Percentiles rank a stretch among this genome's conserved stretches.
These are phyloP conservation scores for Haberlea rhodopensis DNA, from an alignment of 257 asterid genomes.

Conservation along the genomic window DNA sequence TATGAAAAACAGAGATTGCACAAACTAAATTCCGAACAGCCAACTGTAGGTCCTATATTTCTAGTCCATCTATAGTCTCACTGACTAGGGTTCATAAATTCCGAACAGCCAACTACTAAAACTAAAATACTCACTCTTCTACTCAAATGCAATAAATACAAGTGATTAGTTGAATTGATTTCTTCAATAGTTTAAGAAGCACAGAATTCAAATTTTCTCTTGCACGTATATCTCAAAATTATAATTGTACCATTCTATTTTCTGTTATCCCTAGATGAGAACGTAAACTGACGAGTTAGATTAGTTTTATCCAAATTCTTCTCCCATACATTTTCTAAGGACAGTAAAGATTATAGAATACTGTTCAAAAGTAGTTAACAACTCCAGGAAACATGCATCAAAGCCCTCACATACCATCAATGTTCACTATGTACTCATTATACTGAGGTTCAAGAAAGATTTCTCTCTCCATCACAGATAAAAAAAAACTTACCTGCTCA, in stretches of 20 bases:
- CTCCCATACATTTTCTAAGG: no score
- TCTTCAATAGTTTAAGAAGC: not conserved
- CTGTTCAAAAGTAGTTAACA: no score
- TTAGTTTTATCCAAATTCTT: no score
- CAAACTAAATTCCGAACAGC: conserved; percentile 7
- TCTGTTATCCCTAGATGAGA: no score
- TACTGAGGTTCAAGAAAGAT: conserved; percentile 9
- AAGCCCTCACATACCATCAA: no score
- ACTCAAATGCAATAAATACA: not conserved
- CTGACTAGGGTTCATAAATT: conserved; percentile 4
- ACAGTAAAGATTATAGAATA: no score
- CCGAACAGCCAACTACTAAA: conserved; percentile 5
- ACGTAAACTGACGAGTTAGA: no score
- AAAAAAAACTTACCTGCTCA: conserved; percentile 75
- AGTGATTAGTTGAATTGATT: not conserved
- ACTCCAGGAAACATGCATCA: no score
- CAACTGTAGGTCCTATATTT: conserved; percentile 8
- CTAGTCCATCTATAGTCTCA: conserved; percentile 6
- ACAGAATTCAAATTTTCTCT: no score
- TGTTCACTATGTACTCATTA: conserved; percentile 1
- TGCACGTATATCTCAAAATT: no score
- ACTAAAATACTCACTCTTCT: conserved; percentile 7
- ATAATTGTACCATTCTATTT: no score
- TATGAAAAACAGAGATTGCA: no score
- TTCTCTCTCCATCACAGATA: conserved; percentile 12